A percentile compares a stretch with the other conserved stretches of the same genome.
Evolutionary conservation across 148 eudicot species (phyloP).

Genomic region (Rhododendron kiyosumense): DNA sequence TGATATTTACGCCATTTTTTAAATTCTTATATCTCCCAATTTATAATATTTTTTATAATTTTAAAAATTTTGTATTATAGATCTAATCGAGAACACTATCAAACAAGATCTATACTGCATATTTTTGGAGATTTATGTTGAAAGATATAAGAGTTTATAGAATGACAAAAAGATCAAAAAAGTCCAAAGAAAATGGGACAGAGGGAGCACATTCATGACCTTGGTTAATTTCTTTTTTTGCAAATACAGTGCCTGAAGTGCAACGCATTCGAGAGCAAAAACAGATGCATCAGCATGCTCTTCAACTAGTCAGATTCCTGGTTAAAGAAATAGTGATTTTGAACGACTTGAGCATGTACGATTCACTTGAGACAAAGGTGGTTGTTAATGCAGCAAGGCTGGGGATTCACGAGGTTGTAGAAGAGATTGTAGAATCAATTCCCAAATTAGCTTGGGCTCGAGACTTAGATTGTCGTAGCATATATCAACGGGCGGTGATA

Average conservation of each 20-base stretch:
- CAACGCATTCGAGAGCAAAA: constrained; percentile 5
- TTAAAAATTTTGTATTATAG: too few relatives aligned
- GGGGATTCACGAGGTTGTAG: constrained; percentile 26
- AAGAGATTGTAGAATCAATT: constrained; percentile 7
- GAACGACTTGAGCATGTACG: background rate
- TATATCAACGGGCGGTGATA: background rate
- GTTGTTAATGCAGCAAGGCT: constrained; percentile 15
- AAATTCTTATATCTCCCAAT: too few relatives aligned
- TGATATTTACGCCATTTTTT: too few relatives aligned
- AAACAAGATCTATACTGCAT: too few relatives aligned
- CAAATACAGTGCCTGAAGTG: constrained; percentile 9
- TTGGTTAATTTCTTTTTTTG: background rate
- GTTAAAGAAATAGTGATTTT: background rate
- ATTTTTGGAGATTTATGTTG: too few relatives aligned
- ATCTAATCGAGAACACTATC: too few relatives aligned
- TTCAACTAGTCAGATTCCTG: constrained; percentile 16
- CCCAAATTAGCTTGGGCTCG: constrained; percentile 27
- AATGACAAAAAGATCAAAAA: too few relatives aligned
- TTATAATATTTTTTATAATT: too few relatives aligned
- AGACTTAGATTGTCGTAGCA: background rate
- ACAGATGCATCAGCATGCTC: constrained; percentile 9
- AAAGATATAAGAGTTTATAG: too few relatives aligned
- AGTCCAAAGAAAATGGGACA: too few relatives aligned
- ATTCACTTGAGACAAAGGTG: background rate
- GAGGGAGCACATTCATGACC: too few relatives aligned